Base-by-base conservation (phyloP, 768 basidiomycete species). In the Lyophyllum shimeji region DNA sequence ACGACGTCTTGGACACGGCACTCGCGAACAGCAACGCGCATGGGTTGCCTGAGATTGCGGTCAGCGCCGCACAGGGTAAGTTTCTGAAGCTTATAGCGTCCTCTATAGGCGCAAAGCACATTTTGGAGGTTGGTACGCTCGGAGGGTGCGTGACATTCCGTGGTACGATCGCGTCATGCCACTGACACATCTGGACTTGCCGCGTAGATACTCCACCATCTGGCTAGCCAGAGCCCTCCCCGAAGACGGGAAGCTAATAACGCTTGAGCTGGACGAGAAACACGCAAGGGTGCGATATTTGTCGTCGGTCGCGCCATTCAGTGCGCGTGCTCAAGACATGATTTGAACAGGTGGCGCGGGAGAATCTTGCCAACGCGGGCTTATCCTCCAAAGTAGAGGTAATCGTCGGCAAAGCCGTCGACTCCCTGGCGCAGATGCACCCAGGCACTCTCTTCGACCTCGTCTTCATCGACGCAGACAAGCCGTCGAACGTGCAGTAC, bases 381-480 rank as follows among this genome's bases (percentile, higher is more conserved):
- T 65, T 88, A 7, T 65, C 74, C 5, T 56, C 66, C 44, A 82
- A 82, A 64, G 74, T 82, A 40, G 67, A 77, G 24, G 67, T 86
- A 33, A 71, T 83, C 43, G 67, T 81, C 29, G 85, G 84, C 0
- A 73, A 77, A 31, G 86, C 83, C 1, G 68, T 70, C 2, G 79
- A 84, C 3, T 76, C 79, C 0, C 71, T 89, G 42, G 69, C 68
- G 21, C 73, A 69, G 42, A 68, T 89, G 29, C 69, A 76, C 7
- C 67, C 83, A 7, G 75, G 76, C 9, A 67, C 70, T 3, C 78
- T 77, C 1, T 89, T 86, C 65, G 87, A 89, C 66, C 67, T 90
- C 18, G 76, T 76, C 2, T 90, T 89, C 74, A 86, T 89, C 58
- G 87, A 89, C 68, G 88, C 86, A 7, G 85, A 89, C 71, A 89